phyloP scores from a whole-genome alignment of 2,329 filamentous ascomycete species.

The Zymoseptoria tritici region DNA sequence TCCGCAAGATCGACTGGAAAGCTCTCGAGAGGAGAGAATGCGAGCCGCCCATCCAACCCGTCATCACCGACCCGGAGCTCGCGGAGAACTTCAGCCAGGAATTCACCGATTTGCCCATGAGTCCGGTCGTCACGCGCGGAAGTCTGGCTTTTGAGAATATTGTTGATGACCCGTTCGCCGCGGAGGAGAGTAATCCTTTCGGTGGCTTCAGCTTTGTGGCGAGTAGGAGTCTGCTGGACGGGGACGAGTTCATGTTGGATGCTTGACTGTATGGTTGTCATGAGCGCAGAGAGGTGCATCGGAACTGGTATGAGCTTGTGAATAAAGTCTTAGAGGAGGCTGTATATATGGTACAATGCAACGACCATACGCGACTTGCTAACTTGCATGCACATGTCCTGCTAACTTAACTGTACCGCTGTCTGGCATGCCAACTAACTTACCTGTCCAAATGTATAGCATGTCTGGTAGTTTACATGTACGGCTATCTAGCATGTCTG shows the following conservation, averaged over 20 bases:
- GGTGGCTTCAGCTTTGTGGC: slow-evolving; percentile 49
- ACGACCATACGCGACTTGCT: too few relatives aligned
- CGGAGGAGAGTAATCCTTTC: slow-evolving; percentile 40
- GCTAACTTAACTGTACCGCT: too few relatives aligned
- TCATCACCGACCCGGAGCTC: slow-evolving; percentile 90
- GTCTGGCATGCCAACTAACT: too few relatives aligned
- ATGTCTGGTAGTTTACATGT: too few relatives aligned
- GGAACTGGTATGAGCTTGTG: not conserved
- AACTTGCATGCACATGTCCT: too few relatives aligned
- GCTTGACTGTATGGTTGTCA: slow-evolving; percentile 23
- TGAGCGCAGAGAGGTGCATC: too few relatives aligned
- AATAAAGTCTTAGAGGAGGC: not conserved
- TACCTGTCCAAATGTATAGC: too few relatives aligned
- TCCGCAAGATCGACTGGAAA: slow-evolving; percentile 93
- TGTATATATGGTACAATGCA: not conserved
- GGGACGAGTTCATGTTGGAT: slow-evolving; percentile 29
- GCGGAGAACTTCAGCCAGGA: slow-evolving; percentile 95
- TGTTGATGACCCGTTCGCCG: slow-evolving; percentile 10
- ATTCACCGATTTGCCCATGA: slow-evolving; percentile 80
- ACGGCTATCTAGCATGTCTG: too few relatives aligned
- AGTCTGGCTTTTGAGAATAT: slow-evolving; percentile 19
- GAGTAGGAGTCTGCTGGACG: slow-evolving; percentile 43
- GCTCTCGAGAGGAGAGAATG: slow-evolving; percentile 74
- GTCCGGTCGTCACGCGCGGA: slow-evolving; percentile 51
- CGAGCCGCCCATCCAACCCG: slow-evolving; percentile 80